Evolutionary conservation across 1,284 basidiomycete genomes (phyloP).

Genomic region (Papiliotrema nemorosa): DNA sequence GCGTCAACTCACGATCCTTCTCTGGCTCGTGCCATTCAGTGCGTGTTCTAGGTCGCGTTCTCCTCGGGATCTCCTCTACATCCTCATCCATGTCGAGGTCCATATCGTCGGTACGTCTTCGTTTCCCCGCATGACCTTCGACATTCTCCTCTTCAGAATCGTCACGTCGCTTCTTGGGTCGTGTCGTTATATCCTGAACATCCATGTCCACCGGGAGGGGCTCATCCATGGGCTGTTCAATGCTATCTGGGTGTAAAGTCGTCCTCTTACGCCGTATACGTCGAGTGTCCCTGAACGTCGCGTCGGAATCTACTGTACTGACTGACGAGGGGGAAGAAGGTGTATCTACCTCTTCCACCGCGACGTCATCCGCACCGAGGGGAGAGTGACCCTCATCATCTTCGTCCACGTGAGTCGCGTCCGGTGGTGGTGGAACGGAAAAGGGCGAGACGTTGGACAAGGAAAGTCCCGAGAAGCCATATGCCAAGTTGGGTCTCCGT

Average conservation of each 20-base stretch:
- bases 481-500: conserved; percentile 34
- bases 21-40: conserved; percentile 45
- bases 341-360: conserved; percentile 2
- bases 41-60: conserved; percentile 7
- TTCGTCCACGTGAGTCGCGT: conserved; percentile 2
- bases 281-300: conserved; percentile 14
- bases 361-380: neutral
- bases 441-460: conserved; percentile 10
- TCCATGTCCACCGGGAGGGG: neutral
- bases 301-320: conserved; percentile 24
- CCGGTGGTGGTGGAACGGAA: neutral
- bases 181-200: neutral
- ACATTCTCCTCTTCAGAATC: conserved; percentile 1
- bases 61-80: conserved; percentile 7
- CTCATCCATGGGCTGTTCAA: conserved; percentile 24
- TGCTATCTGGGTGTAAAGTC: conserved; percentile 23
- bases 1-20: conserved; percentile 36
- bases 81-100: conserved; percentile 7
- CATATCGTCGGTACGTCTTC: conserved; percentile 14
- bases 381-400: neutral
- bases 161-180: conserved; percentile 4
- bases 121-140: conserved; percentile 3
- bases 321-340: conserved; percentile 7
- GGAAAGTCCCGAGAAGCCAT: conserved; percentile 38
- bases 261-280: conserved; percentile 1